Percentiles rank a stretch among this genome's conserved stretches.
Evolutionary conservation across 768 basidiomycete genomes (phyloP).

Genomic region (Psilocybe tampanensis): DNA sequence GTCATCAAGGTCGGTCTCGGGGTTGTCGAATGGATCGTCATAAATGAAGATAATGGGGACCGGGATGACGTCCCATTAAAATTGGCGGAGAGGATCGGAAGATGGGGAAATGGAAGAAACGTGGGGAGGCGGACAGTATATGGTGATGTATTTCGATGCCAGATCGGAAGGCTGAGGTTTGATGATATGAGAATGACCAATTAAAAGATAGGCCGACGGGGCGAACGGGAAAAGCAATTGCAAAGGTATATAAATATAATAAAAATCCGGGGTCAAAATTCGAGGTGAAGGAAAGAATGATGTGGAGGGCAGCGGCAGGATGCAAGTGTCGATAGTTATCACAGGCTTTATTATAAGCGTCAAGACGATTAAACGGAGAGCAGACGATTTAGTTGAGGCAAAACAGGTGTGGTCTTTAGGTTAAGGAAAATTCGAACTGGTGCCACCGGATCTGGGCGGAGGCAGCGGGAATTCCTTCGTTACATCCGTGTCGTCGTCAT

Average conservation of each 20-base stretch:
- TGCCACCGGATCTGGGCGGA: slow-evolving; percentile 22
- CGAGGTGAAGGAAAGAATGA: not conserved
- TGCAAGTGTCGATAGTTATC: not conserved
- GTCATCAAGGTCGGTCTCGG: no score
- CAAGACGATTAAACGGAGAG: not conserved
- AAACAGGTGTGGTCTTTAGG: not conserved
- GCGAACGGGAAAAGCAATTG: not conserved
- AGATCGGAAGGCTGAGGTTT: slow-evolving; percentile 6
- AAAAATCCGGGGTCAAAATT: not conserved
- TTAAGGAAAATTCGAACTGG: slow-evolving; percentile 3
- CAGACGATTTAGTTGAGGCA: not conserved
- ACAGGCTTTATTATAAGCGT: not conserved
- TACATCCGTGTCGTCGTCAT: slow-evolving; percentile 42
- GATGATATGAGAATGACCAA: slow-evolving; percentile 2
- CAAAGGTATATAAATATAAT: not conserved
- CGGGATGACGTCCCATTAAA: not conserved
- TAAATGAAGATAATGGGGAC: not conserved
- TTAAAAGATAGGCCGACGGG: not conserved
- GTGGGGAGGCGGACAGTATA: not conserved
- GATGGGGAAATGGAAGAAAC: not conserved
- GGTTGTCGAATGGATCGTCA: not conserved
- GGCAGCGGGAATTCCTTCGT: slow-evolving; percentile 43
- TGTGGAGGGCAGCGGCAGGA: not conserved
- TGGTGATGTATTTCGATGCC: slow-evolving; percentile 8
- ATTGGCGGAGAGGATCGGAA: not conserved